phyloP scores from a whole-genome alignment of 768 basidiomycete genomes.

The Suillus subluteus region DNA sequence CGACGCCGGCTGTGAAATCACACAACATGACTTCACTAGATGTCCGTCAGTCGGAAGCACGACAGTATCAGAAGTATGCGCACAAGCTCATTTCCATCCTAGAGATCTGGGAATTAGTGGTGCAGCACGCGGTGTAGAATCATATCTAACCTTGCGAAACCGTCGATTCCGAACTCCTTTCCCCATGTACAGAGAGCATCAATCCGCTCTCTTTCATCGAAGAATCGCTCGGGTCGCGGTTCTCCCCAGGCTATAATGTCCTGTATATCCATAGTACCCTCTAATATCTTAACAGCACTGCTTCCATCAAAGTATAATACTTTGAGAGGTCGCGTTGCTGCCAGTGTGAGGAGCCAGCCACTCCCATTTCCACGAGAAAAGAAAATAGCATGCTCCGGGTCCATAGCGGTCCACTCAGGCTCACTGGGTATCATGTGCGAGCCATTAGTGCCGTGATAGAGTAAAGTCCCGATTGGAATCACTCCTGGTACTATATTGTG shows the following conservation, averaged over 20 bases:
- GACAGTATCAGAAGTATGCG: conserved; percentile 17
- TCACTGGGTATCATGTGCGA: conserved; percentile 22
- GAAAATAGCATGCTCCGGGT: conserved; percentile 37
- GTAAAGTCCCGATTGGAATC: conserved; percentile 39
- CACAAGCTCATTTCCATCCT: conserved; percentile 57
- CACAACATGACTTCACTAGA: conserved; percentile 54
- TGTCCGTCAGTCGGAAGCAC: background rate
- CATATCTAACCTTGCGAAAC: conserved; percentile 30
- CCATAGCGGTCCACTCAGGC: conserved; percentile 35
- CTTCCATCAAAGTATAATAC: conserved; percentile 19
- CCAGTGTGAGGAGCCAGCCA: conserved; percentile 27
- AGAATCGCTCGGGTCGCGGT: conserved; percentile 19
- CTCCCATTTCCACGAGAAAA: conserved; percentile 31
- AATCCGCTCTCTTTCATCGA: conserved; percentile 30
- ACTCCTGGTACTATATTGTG: conserved; percentile 37
- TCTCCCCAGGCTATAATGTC: conserved; percentile 39
- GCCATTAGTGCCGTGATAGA: conserved; percentile 35
- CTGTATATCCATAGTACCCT: conserved; percentile 38
- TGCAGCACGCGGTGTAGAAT: background rate
- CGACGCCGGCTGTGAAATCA: conserved; percentile 45
- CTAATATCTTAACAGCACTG: conserved; percentile 18
- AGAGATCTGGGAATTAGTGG: background rate
- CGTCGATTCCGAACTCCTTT: conserved; percentile 33
- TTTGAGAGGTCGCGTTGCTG: conserved; percentile 16
- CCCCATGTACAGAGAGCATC: conserved; percentile 39